These are phyloP conservation scores for Clarireedia sp. DNA, from an alignment of 2,329 filamentous ascomycete species.

Conservation along the genomic window DNA sequence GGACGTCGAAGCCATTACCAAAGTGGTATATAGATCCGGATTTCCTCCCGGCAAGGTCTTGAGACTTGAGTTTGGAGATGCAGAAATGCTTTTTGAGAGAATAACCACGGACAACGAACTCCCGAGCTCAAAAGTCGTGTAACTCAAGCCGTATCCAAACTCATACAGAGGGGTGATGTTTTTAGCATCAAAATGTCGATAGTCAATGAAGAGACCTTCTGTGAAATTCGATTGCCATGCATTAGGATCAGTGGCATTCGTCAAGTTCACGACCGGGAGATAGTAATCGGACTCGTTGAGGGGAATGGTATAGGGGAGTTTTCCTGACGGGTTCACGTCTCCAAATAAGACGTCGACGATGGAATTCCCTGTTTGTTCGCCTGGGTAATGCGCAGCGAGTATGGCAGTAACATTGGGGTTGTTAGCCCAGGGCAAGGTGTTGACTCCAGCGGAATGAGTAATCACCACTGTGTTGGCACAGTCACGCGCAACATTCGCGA, in stretches of 20 bases:
- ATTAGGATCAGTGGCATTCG: constrained; percentile 11
- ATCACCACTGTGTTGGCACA: constrained; percentile 55
- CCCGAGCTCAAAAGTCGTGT: constrained; percentile 59
- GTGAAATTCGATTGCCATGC: constrained; percentile 55
- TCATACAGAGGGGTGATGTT: constrained; percentile 61
- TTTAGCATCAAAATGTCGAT: constrained; percentile 59
- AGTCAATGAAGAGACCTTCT: constrained; percentile 74
- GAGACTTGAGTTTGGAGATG: constrained; percentile 19
- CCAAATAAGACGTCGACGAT: constrained; percentile 75
- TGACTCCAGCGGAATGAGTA: constrained; percentile 58
- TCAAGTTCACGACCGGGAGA: constrained; percentile 39
- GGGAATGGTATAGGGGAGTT: constrained; percentile 55
- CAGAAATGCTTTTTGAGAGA: not conserved
- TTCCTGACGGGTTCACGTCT: constrained; percentile 63
- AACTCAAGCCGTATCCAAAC: constrained; percentile 71
- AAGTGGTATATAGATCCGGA: constrained; percentile 45
- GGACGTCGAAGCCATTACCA: constrained; percentile 39
- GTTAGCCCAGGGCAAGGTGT: constrained; percentile 54
- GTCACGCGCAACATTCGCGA: constrained; percentile 42
- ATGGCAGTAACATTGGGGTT: constrained; percentile 75
- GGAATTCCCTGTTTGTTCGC: constrained; percentile 72
- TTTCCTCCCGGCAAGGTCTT: constrained; percentile 45
- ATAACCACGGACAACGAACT: constrained; percentile 30
- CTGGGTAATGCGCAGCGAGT: constrained; percentile 69
- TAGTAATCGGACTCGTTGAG: constrained; percentile 44